phyloP scores from a whole-genome alignment of 106 monocot genomes.

The Dioscorea alata region DNA sequence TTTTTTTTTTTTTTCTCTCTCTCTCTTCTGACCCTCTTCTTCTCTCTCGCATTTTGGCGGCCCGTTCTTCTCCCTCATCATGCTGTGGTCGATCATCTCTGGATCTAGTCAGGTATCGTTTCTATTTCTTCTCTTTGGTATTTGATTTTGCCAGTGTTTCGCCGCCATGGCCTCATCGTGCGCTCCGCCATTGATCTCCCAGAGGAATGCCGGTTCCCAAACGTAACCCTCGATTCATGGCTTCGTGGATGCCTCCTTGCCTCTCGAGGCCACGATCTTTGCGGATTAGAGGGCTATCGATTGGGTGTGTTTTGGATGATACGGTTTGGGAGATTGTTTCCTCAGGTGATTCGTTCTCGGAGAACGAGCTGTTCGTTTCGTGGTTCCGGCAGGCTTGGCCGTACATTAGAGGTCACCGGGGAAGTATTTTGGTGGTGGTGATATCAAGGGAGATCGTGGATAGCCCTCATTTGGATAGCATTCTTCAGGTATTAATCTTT shows the following conservation, averaged over 20 bases:
- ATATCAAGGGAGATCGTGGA: conserved; percentile 67
- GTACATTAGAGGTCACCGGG: conserved; percentile 69
- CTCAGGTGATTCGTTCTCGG: background rate
- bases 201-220: background rate
- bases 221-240: background rate
- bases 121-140: too few species aligned
- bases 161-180: background rate
- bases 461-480: conserved; percentile 46
- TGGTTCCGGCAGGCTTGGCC: conserved; percentile 83
- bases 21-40: too few species aligned
- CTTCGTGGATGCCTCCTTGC: background rate
- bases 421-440: conserved; percentile 83
- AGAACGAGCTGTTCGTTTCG: conserved; percentile 49
- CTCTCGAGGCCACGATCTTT: background rate
- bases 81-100: too few species aligned
- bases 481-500: conserved; percentile 48
- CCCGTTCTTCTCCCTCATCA: too few species aligned
- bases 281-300: background rate
- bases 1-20: too few species aligned
- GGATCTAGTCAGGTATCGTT: too few species aligned
- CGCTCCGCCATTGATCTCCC: background rate
- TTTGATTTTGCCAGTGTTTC: too few species aligned
- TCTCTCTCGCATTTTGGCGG: too few species aligned
- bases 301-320: background rate
- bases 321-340: background rate